Percentiles rank a stretch among this genome's conserved stretches.
These are phyloP conservation scores for Centella asiatica DNA, from an alignment of 129 eudicot species.

Conservation along the genomic window DNA sequence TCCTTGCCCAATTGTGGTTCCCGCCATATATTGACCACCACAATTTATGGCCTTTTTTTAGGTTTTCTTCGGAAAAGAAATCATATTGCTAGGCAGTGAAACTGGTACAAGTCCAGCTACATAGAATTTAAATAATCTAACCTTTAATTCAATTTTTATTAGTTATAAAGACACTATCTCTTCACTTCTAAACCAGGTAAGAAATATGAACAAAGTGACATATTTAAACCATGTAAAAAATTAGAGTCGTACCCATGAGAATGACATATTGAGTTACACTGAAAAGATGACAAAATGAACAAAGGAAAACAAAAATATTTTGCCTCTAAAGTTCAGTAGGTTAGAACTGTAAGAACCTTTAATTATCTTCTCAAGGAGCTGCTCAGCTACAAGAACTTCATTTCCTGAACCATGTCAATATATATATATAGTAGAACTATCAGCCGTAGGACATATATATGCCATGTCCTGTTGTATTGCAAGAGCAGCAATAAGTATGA, in stretches of 20 bases:
- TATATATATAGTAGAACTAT: not conserved
- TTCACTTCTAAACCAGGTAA: too few relatives aligned
- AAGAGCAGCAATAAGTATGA: too few relatives aligned
- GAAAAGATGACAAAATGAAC: not conserved
- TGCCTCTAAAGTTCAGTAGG: not conserved
- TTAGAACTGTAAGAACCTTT: slow-evolving; percentile 41
- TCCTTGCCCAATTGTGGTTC: too few relatives aligned
- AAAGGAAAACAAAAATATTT: not conserved
- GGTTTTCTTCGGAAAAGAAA: not conserved
- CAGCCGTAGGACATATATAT: not conserved
- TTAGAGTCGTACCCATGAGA: not conserved
- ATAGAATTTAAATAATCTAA: not conserved
- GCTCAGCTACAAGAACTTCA: slow-evolving; percentile 66
- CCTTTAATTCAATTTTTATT: not conserved
- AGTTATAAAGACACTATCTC: not conserved
- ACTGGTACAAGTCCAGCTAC: not conserved
- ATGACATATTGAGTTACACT: not conserved
- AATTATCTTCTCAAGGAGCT: slow-evolving; percentile 78
- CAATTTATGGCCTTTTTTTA: not conserved
- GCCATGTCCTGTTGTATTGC: too few relatives aligned
- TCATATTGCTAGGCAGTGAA: not conserved
- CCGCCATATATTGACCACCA: not conserved
- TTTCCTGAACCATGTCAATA: slow-evolving; percentile 46
- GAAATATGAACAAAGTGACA: too few relatives aligned
- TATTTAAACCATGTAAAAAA: not conserved